Evolutionary conservation across 2,329 filamentous ascomycete genomes (phyloP).

Genomic region (Madurella fahalii): DNA sequence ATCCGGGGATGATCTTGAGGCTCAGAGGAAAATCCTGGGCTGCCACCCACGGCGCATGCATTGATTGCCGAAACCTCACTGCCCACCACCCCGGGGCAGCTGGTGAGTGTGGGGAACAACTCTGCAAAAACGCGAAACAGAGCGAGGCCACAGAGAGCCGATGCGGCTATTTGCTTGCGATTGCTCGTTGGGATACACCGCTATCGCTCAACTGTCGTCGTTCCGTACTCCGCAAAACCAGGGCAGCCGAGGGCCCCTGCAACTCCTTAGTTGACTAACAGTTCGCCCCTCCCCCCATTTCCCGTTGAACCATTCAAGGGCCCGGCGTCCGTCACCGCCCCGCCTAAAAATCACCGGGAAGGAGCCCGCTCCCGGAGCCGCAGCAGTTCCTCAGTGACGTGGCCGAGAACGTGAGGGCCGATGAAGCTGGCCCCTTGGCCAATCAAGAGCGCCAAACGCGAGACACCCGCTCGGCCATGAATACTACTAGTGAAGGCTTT

Average conservation of each 20-base stretch:
- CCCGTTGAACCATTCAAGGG: too few relatives aligned
- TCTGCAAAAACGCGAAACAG: not conserved
- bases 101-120: not conserved
- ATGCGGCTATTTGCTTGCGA: too few relatives aligned
- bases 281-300: too few relatives aligned
- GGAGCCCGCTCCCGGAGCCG: not conserved
- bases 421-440: slow-evolving; percentile 5
- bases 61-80: not conserved
- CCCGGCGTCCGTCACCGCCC: too few relatives aligned
- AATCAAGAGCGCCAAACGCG: slow-evolving; percentile 14
- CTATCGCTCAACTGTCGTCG: too few relatives aligned
- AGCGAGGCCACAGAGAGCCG: too few relatives aligned
- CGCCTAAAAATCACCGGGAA: too few relatives aligned
- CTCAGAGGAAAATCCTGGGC: not conserved
- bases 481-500: not conserved
- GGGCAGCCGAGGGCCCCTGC: too few relatives aligned
- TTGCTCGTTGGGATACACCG: too few relatives aligned
- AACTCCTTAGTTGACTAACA: too few relatives aligned
- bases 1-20: not conserved
- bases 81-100: not conserved
- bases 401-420: slow-evolving; percentile 20
- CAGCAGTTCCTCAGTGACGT: slow-evolving; percentile 21
- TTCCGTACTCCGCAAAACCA: too few relatives aligned
- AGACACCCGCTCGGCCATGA: slow-evolving; percentile 3
- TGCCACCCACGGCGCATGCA: not conserved